Percentiles rank a stretch among this genome's conserved stretches.
Conservation (phyloP, 2,329 filamentous ascomycete species). For the Hypocrella siamensis region DNA sequence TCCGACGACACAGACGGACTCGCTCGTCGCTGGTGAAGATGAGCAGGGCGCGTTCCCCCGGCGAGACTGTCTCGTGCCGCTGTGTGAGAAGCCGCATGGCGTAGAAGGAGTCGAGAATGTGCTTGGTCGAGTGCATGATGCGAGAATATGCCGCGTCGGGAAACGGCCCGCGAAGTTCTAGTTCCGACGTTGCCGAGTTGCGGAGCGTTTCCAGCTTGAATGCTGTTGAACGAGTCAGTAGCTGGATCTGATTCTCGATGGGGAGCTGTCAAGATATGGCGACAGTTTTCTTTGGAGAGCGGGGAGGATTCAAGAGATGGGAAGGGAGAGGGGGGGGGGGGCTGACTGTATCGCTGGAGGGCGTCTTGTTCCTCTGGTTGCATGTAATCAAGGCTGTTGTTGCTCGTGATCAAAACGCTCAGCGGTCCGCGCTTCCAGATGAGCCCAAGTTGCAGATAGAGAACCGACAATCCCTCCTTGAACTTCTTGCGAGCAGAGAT, state of each 20-base stretch:
- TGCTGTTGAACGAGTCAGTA: constrained; percentile 17
- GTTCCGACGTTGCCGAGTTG: constrained; percentile 63
- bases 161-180: constrained; percentile 78
- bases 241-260: neutral
- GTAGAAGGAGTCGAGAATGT: constrained; percentile 85
- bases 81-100: constrained; percentile 88
- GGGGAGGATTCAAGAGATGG: neutral
- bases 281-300: too few relatives aligned
- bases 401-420: constrained; percentile 49
- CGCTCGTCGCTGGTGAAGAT: constrained; percentile 68
- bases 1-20: constrained; percentile 66
- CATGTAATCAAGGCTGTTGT: constrained; percentile 55
- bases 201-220: constrained; percentile 61
- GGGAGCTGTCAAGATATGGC: too few relatives aligned
- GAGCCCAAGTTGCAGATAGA: constrained; percentile 88
- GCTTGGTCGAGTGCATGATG: constrained; percentile 65
- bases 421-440: constrained; percentile 94
- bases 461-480: constrained; percentile 73
- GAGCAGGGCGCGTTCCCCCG: constrained; percentile 69
- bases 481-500: constrained; percentile 81
- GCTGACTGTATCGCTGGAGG: constrained; percentile 56
- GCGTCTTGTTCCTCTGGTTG: constrained; percentile 75
- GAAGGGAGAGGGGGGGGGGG: neutral
- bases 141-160: constrained; percentile 55
- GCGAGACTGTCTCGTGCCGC: constrained; percentile 59